Percentiles rank a stretch among this genome's conserved stretches.
Evolutionary conservation across 805 yeast species (phyloP).

Genomic region (Kuraishia ogatae): DNA sequence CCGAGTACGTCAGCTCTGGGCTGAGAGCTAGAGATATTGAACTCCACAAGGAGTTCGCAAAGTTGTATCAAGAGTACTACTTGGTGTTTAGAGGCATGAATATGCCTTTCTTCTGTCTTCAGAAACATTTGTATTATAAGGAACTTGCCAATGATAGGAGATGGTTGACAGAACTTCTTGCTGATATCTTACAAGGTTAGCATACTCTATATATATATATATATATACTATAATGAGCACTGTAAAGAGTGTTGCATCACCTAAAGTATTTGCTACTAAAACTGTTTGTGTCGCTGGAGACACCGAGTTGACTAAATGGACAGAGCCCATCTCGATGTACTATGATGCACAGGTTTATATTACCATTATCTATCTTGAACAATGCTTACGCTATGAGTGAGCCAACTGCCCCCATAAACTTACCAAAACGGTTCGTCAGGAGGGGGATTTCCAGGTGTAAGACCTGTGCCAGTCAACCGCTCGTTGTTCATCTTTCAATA

Average conservation of each 20-base stretch:
- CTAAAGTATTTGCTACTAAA: too few species aligned
- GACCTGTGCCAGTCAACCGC: neutral
- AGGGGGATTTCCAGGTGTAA: neutral
- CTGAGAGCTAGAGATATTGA: neutral
- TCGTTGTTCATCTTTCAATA: neutral
- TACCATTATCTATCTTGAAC: neutral
- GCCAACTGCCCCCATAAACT: neutral
- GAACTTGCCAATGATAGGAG: constrained; percentile 4
- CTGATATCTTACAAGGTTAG: constrained; percentile 1
- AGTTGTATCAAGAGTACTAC: constrained; percentile 3
- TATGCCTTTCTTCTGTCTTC: constrained; percentile 7
- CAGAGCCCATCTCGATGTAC: constrained; percentile 1
- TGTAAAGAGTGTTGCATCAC: too few species aligned
- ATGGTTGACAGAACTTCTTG: constrained; percentile 3
- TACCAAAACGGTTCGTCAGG: neutral
- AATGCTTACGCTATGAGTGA: neutral
- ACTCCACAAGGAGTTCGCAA: constrained; percentile 1
- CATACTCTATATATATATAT: too few species aligned
- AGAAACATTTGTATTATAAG: constrained; percentile 2
- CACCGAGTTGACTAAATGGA: neutral
- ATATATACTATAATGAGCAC: too few species aligned
- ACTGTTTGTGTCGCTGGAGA: constrained; percentile 5
- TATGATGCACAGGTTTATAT: constrained; percentile 3
- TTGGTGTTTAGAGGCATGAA: constrained; percentile 2
- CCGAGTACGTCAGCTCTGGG: neutral